Evolutionary conservation across 2,329 filamentous ascomycete genomes (phyloP).

Genomic region (Alternaria sp.): DNA sequence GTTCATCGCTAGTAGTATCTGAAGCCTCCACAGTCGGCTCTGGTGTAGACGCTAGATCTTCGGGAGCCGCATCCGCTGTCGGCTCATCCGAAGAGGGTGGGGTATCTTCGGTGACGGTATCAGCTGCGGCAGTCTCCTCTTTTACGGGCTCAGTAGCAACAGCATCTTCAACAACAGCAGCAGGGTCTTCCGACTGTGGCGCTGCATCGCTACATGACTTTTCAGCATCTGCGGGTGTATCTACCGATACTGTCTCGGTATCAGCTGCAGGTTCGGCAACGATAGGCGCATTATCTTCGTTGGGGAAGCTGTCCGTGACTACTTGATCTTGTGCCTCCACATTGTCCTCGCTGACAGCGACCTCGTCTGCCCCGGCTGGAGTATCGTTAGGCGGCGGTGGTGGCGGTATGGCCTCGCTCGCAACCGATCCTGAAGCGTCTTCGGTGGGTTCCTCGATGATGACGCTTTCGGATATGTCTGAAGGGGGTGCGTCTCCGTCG

Average conservation of each 20-base stretch:
- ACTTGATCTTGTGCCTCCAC: conserved; percentile 5
- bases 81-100: conserved; percentile 8
- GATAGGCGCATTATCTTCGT: neutral
- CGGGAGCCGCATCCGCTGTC: neutral
- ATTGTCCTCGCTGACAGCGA: neutral
- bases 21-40: neutral
- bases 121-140: neutral
- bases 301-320: conserved; percentile 3
- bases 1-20: neutral
- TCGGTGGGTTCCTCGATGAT: conserved; percentile 21
- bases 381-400: conserved; percentile 15
- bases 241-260: conserved; percentile 2
- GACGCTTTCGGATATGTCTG: conserved; percentile 25
- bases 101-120: conserved; percentile 4
- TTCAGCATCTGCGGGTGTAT: conserved; percentile 5
- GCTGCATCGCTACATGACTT: conserved; percentile 3
- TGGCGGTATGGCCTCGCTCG: conserved; percentile 6
- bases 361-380: conserved; percentile 5
- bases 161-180: conserved; percentile 2
- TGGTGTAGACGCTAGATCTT: neutral
- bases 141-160: neutral
- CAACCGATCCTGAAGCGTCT: conserved; percentile 9
- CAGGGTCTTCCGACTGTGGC: neutral
- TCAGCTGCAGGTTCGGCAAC: conserved; percentile 7
- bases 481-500: conserved; percentile 9